phyloP scores from a whole-genome alignment of 2,329 filamentous ascomycete genomes.

The Paecilomyces dactylethromorphus region DNA sequence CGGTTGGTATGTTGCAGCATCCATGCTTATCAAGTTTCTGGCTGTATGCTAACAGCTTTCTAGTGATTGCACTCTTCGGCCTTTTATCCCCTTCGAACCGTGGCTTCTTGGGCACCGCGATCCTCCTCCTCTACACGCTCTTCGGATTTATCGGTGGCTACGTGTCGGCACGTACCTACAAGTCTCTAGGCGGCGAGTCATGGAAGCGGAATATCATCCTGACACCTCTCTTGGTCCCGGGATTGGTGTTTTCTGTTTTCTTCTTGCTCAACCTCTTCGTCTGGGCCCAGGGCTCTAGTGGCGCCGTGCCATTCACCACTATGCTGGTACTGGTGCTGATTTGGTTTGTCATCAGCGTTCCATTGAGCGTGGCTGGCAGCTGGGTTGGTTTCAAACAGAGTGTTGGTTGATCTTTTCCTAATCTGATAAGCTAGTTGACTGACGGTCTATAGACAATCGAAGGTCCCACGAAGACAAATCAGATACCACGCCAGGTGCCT shows the following conservation, averaged over 20 bases:
- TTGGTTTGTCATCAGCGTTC: conserved; percentile 96
- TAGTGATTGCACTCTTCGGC: conserved; percentile 78
- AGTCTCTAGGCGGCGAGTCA: conserved; percentile 80
- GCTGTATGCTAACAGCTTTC: conserved; percentile 5
- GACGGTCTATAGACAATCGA: conserved; percentile 49
- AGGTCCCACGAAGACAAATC: conserved; percentile 86
- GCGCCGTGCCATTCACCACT: conserved; percentile 90
- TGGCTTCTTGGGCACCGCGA: conserved; percentile 85
- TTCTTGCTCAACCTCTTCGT: conserved; percentile 95
- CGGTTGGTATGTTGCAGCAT: conserved; percentile 53
- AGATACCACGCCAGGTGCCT: conserved; percentile 95
- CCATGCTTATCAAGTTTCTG: not conserved
- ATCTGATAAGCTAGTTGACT: conserved; percentile 5
- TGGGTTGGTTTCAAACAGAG: conserved; percentile 84
- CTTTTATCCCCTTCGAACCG: conserved; percentile 95
- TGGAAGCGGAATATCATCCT: conserved; percentile 93
- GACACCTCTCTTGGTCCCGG: conserved; percentile 80
- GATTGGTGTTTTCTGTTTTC: conserved; percentile 77
- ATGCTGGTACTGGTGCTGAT: conserved; percentile 92
- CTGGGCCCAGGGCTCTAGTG: conserved; percentile 86
- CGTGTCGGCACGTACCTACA: conserved; percentile 83
- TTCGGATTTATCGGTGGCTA: conserved; percentile 93
- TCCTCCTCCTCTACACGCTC: conserved; percentile 86
- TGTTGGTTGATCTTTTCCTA: conserved; percentile 22
- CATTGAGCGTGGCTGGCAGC: conserved; percentile 80